These are phyloP conservation scores for Dorcoceras hygrometricum DNA, from an alignment of 257 asterid genomes.

Conservation along the genomic window DNA sequence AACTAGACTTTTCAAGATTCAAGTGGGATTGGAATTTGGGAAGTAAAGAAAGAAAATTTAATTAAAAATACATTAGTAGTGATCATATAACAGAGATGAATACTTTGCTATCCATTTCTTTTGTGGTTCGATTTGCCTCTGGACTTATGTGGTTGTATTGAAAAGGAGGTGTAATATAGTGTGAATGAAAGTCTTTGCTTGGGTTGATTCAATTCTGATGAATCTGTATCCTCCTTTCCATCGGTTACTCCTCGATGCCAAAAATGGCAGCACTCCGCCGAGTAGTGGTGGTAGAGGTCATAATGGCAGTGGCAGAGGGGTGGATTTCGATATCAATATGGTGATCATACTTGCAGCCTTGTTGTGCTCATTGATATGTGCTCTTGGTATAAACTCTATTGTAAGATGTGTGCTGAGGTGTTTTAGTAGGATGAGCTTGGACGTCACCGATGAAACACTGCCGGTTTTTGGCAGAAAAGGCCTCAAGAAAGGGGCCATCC, in stretches of 20 bases:
- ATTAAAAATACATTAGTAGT: too few relatives aligned
- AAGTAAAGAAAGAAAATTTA: background rate
- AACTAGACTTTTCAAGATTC: slow-evolving; percentile 12
- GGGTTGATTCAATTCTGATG: slow-evolving; percentile 28
- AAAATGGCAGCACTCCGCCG: slow-evolving; percentile 21
- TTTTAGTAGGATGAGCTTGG: slow-evolving; percentile 36
- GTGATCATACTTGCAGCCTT: slow-evolving; percentile 70
- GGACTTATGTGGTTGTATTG: slow-evolving; percentile 20
- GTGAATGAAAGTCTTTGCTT: background rate
- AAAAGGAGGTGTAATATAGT: background rate
- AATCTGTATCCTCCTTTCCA: slow-evolving; percentile 34
- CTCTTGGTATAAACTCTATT: slow-evolving; percentile 63
- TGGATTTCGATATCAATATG: slow-evolving; percentile 67
- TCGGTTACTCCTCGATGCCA: slow-evolving; percentile 42
- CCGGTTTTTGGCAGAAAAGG: slow-evolving; percentile 44
- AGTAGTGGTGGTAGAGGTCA: slow-evolving; percentile 28
- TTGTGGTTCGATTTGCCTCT: slow-evolving; percentile 50
- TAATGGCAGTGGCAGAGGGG: slow-evolving; percentile 25
- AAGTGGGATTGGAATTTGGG: background rate
- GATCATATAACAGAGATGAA: slow-evolving; percentile 35
- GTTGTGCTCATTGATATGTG: slow-evolving; percentile 66
- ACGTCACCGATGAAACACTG: slow-evolving; percentile 23
- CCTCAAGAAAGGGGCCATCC: slow-evolving; percentile 46
- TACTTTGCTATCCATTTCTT: slow-evolving; percentile 41
- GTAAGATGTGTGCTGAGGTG: slow-evolving; percentile 54